Base-by-base conservation (phyloP, 805 yeast genomes). In the Yamadazyma scolyti region DNA sequence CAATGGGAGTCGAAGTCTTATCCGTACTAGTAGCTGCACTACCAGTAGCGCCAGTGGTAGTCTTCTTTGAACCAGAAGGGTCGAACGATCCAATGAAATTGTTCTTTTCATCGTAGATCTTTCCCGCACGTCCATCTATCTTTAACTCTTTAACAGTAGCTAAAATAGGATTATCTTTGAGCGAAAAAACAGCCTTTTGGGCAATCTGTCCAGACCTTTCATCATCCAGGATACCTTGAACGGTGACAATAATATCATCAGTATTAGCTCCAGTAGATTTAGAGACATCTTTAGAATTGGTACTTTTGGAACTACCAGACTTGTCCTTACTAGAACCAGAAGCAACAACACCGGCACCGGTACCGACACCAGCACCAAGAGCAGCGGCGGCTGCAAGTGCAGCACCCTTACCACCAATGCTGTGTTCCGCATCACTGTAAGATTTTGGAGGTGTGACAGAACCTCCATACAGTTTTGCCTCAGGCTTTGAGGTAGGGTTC, bases 51-150 rank as follows among this genome's bases (percentile, higher is more conserved):
- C 18, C 23, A 27, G 25, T 3, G 3, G 15, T 23, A n/a, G n/a
- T n/a, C n/a, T n/a, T n/a, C n/a, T n/a, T n/a, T n/a, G n/a, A n/a
- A n/a, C n/a, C n/a, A n/a, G n/a, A n/a, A n/a, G n/a, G n/a, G n/a
- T n/a, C n/a, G n/a, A n/a, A n/a, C n/a, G n/a, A n/a, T n/a, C n/a
- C n/a, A n/a, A n/a, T n/a, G 3, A 36, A 15, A 4, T 29, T 27
- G 14, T 56, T 59, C 12, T 42, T 41, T 30, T 56, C 60, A 34
- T 58, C 57, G 16, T 49, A 40, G 11, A 58, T 52, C 10, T 42
- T 34, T 6, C 66, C 66, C 13, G 56, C 44, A 12, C 26, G 25
- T 10, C 58, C 59, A 36, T 61, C 56, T 14, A 60, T 54, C 29
- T 33, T 48, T 28, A 59, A 40, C 28, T 51, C 56, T 33, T 46